These are phyloP conservation scores for Kurtzmaniella quercitrusa DNA, from an alignment of 1,139 yeast species.

Conservation along the genomic window DNA sequence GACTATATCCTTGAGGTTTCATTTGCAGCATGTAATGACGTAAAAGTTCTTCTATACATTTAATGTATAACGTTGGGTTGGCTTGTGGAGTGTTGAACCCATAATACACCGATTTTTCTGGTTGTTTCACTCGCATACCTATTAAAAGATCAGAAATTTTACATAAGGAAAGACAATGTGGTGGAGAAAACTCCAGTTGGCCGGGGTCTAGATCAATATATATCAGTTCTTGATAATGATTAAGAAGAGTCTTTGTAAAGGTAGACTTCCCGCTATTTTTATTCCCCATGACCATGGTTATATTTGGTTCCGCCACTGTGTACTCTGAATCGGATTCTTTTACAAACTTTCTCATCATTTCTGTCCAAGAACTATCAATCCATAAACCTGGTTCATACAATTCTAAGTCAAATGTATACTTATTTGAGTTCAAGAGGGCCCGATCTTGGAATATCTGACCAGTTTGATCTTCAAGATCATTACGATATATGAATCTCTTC, in stretches of 20 bases:
- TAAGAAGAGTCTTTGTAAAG: constrained; percentile 47
- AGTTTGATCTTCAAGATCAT: constrained; percentile 11
- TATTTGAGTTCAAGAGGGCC: constrained; percentile 9
- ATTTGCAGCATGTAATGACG: constrained; percentile 21
- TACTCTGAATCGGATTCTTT: background rate
- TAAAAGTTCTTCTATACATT: constrained; percentile 41
- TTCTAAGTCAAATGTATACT: constrained; percentile 36
- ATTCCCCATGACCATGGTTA: constrained; percentile 34
- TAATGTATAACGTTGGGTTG: constrained; percentile 55
- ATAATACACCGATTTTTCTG: constrained; percentile 42
- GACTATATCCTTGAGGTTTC: constrained; percentile 30
- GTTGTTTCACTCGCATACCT: constrained; percentile 22
- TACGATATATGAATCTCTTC: constrained; percentile 32
- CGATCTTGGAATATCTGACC: constrained; percentile 8
- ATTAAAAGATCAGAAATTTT: constrained; percentile 17
- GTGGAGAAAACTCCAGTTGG: constrained; percentile 75
- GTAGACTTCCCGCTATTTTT: constrained; percentile 88
- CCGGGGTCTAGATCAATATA: constrained; percentile 88
- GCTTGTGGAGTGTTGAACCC: constrained; percentile 76
- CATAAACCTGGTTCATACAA: constrained; percentile 23
- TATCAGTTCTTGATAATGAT: constrained; percentile 20
- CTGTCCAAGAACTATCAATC: constrained; percentile 19
- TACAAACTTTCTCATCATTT: constrained; percentile 9
- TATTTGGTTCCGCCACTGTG: constrained; percentile 11
- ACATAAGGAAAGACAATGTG: constrained; percentile 62